Evolutionary conservation across 129 eudicot species (phyloP), one percentile per base, ranked within the genome.

Genomic region (Artemisia tridentata): DNA sequence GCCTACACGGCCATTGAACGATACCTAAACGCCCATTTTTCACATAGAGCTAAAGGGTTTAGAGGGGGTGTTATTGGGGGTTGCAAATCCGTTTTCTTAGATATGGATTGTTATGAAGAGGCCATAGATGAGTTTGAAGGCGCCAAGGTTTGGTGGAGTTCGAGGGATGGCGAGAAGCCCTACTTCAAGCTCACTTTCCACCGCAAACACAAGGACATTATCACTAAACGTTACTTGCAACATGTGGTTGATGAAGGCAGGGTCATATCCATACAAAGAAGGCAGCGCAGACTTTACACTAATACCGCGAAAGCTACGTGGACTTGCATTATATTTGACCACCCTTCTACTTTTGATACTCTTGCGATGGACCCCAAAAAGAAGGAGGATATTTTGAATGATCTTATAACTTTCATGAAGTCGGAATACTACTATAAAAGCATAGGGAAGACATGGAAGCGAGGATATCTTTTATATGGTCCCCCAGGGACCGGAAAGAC

Each of bases 171-270:
- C 1, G 85, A 69, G 54, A 84, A 68, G 31, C 77, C 74, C 67
- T 70, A 2, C 19, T 84, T 69, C 62, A 74, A 15, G 48, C 88
- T 84, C 66, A 84, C 75, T 18, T 84, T 76, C 48, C 81, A 78
- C 27, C 50, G 72, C 0, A 55, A 46, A 15, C 56, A 84, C 65
- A 63, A 74, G 0, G 81, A 81, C 5, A 31, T 81, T 17, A 43
- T 84, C 46, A 69, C 71, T 49, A 29, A 52, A 1, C 18, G 27
- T 12, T 84, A 84, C 62, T 38, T 84, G 68, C 76, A 67, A n/a
- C 84, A 84, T 47, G 83, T 84, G 17, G 14, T 84, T 45, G 89
- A 81, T 1, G 79, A 84, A 49, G 89, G 89, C 2, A 68, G 80
- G 56, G 81, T 75, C 3, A 84, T 81, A 18, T 45, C 54, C 13